A percentile compares a stretch with the other conserved stretches of the same genome.
Evolutionary conservation across 805 yeast genomes (phyloP).

Genomic region (Pichia phayaonensis): DNA sequence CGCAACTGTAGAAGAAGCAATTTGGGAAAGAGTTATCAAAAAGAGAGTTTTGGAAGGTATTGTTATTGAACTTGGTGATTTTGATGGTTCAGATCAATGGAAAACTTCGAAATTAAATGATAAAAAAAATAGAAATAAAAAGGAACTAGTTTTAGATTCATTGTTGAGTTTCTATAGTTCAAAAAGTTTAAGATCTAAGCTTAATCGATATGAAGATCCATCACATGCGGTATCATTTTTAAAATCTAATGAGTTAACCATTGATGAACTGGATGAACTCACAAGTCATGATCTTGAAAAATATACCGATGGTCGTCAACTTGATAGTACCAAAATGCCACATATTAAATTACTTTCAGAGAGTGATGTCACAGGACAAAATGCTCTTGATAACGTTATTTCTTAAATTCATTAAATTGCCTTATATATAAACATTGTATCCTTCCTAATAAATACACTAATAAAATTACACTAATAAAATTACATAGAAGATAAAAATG

Average conservation of each 20-base stretch:
- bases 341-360: constrained; percentile 9
- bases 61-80: constrained; percentile 61
- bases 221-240: not conserved
- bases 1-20: constrained; percentile 76
- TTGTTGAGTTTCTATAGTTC: constrained; percentile 34
- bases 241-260: constrained; percentile 20
- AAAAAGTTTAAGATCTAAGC: constrained; percentile 10
- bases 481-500: not conserved
- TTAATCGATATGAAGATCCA: constrained; percentile 5
- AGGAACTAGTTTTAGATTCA: constrained; percentile 23
- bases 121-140: constrained; percentile 9
- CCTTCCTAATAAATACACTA: not conserved
- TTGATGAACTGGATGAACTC: constrained; percentile 41
- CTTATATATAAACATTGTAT: not conserved
- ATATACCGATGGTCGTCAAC: not conserved
- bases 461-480: not conserved
- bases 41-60: constrained; percentile 73
- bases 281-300: constrained; percentile 1
- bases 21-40: constrained; percentile 69
- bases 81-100: constrained; percentile 29
- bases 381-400: not conserved
- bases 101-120: constrained; percentile 5
- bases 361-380: constrained; percentile 8
- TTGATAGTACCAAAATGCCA: constrained; percentile 1
- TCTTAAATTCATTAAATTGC: not conserved